Percentiles rank a stretch among this genome's conserved stretches.
Evolutionary conservation across 2,329 filamentous ascomycete genomes (phyloP).

Genomic region (Venturia aucupariae): DNA sequence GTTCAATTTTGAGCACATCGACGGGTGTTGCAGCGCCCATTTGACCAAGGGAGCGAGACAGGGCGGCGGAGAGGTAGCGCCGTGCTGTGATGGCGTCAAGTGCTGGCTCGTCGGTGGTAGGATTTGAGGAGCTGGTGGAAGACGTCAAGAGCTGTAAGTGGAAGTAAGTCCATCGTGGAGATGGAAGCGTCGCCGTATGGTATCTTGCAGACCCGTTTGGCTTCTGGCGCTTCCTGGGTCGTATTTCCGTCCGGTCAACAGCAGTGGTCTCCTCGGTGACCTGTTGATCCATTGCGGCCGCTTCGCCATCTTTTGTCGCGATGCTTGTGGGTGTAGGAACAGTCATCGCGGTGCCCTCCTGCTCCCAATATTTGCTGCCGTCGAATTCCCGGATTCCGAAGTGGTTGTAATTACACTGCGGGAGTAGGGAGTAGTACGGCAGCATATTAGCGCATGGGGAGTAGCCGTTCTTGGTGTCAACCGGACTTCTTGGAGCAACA

Average conservation of each 20-base stretch:
- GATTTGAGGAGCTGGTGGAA: background rate
- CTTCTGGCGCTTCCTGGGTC: conserved; percentile 4
- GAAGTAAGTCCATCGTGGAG: conserved; percentile 24
- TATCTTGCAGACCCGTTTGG: conserved; percentile 19
- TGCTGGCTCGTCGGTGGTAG: background rate
- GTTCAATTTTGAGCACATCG: conserved; percentile 58
- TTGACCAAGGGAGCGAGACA: conserved; percentile 61
- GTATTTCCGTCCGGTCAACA: background rate
- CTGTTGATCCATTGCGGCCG: background rate
- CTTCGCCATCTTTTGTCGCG: background rate
- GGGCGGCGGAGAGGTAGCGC: conserved; percentile 52
- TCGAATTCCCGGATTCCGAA: too few species aligned
- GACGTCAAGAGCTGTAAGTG: conserved; percentile 14
- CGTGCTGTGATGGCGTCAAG: conserved; percentile 56
- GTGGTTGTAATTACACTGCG: too few species aligned
- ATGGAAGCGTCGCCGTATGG: conserved; percentile 30
- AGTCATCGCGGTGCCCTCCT: background rate
- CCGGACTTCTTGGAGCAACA: too few species aligned
- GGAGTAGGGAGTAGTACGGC: too few species aligned
- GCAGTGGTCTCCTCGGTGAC: background rate
- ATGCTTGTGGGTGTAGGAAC: background rate
- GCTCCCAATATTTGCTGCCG: background rate
- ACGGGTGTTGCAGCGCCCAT: conserved; percentile 58
- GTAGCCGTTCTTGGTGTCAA: too few species aligned
- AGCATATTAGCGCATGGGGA: too few species aligned